These are phyloP conservation scores for Venturia effusa DNA, from an alignment of 2,329 filamentous ascomycete species.

Conservation along the genomic window DNA sequence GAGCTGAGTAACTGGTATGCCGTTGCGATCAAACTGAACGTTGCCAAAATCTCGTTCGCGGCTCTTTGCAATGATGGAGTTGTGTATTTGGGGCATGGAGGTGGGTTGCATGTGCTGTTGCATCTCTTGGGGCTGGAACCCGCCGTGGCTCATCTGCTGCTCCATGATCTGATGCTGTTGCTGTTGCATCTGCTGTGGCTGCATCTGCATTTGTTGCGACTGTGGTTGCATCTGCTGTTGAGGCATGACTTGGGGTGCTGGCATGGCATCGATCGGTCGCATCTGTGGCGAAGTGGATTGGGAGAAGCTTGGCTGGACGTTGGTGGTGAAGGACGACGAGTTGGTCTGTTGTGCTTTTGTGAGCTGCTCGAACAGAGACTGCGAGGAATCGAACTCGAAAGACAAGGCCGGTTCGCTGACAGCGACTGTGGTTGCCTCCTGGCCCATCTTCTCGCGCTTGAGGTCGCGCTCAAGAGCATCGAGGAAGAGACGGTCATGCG, in stretches of 20 bases:
- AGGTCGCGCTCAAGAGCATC: constrained; percentile 94
- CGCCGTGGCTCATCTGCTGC: constrained; percentile 26
- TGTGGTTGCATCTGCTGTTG: constrained; percentile 22
- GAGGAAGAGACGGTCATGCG: constrained; percentile 92
- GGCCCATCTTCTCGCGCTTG: constrained; percentile 98
- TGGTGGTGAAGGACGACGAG: constrained; percentile 87
- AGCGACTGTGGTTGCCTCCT: constrained; percentile 92
- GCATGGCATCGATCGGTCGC: constrained; percentile 88
- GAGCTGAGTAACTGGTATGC: constrained; percentile 68
- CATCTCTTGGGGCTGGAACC: constrained; percentile 48
- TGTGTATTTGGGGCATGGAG: constrained; percentile 60
- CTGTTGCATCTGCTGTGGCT: constrained; percentile 22
- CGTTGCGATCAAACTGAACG: constrained; percentile 88
- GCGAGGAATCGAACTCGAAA: constrained; percentile 98
- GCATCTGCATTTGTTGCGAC: constrained; percentile 15
- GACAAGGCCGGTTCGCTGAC: constrained; percentile 95
- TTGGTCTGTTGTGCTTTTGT: constrained; percentile 99
- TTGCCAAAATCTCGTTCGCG: constrained; percentile 62
- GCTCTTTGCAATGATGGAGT: constrained; percentile 64
- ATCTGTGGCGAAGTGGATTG: constrained; percentile 74
- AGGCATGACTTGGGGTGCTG: constrained; percentile 74
- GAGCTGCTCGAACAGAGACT: constrained; percentile 97
- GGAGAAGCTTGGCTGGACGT: constrained; percentile 51
- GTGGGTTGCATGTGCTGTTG: constrained; percentile 34
- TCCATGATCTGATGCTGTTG: constrained; percentile 18